phyloP scores from a whole-genome alignment of 495 filamentous ascomycete genomes.

The Symbiotaphrina buchneri region DNA sequence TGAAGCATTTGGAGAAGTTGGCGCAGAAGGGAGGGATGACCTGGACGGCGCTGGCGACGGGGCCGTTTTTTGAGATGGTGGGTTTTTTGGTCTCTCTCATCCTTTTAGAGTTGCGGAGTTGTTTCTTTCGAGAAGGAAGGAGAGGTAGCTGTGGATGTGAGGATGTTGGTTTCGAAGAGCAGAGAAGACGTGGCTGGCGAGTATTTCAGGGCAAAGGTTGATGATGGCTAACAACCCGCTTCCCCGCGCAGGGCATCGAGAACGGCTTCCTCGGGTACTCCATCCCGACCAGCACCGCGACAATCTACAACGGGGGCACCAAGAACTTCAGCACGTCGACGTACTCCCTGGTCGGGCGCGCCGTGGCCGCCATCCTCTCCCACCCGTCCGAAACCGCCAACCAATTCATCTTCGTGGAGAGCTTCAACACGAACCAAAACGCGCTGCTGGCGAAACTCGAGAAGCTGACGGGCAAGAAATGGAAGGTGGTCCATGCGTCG shows the following conservation, averaged over 20 bases:
- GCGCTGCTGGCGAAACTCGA: constrained; percentile 21
- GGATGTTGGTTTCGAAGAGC: no score
- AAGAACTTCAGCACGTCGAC: constrained; percentile 17
- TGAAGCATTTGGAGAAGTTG: constrained; percentile 23
- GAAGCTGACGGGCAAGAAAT: constrained; percentile 17
- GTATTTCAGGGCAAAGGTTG: no score
- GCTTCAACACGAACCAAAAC: constrained; percentile 19
- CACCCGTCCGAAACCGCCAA: constrained; percentile 21
- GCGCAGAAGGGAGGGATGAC: constrained; percentile 18
- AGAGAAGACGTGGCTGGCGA: no score
- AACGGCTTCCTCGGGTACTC: constrained; percentile 23
- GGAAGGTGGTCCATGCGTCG: constrained; percentile 14
- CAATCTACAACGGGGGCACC: constrained; percentile 21
- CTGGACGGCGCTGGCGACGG: constrained; percentile 25
- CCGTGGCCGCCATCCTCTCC: constrained; percentile 17
- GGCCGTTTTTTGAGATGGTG: constrained; percentile 29
- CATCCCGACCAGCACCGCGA: constrained; percentile 16
- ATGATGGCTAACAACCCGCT: no score
- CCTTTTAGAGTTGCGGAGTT: no score
- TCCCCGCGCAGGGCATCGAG: no score
- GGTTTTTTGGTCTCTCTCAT: no score
- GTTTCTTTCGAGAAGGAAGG: no score
- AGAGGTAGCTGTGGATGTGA: no score
- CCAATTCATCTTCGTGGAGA: constrained; percentile 21
- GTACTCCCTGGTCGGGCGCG: constrained; percentile 15